Base-by-base conservation (phyloP, 2,329 filamentous ascomycete species). In the Penicillium sp. region DNA sequence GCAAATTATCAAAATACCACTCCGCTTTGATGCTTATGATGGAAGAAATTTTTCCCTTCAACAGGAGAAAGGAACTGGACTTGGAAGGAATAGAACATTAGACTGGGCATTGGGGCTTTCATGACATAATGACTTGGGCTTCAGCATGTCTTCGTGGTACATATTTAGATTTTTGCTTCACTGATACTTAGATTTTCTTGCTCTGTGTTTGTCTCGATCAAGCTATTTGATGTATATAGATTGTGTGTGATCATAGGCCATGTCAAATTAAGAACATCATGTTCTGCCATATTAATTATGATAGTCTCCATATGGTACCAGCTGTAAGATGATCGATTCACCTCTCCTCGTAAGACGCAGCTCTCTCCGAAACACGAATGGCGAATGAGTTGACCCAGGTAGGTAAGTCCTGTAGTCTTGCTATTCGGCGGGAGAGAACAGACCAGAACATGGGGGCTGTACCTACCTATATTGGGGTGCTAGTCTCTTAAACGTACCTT, bases 51-150 rank as follows among this genome's bases (percentile, higher is more conserved):
- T 26, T 54, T n/a, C 48, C 35, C 35, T 56, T 26, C 33, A 42
- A 38, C 10, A 43, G 49, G 43, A 40, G 5, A 49, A 26, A 25
- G 22, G 42, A 14, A 30, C 35, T 52, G 33, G 45, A 43, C 19
- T 30, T 16, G 3, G 6, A 26, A 49, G n/a, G 19, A n/a, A 43
- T 26, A 13, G 28, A 26, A 14, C 42, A 13, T 37, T 51, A 49
- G 30, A 59, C 10, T 16, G 46, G 42, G 33, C 40, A 35, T 4
- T 28, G 6, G 7, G 56, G 37, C 59, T 40, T 52, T 62, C 28
- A 62, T 35, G 60, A 62, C 43, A 38, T 63, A 37, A 60, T 33
- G 61, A 63, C 49, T 52, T 58, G 42, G 30, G 22, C n/a, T 58
- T 58, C 30, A 54, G 26, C 35, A 22, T 57, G 37, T 38, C 19